Evolutionary conservation across 805 yeast species (phyloP).

Genomic region (Blastobotrys chiropterorum): DNA sequence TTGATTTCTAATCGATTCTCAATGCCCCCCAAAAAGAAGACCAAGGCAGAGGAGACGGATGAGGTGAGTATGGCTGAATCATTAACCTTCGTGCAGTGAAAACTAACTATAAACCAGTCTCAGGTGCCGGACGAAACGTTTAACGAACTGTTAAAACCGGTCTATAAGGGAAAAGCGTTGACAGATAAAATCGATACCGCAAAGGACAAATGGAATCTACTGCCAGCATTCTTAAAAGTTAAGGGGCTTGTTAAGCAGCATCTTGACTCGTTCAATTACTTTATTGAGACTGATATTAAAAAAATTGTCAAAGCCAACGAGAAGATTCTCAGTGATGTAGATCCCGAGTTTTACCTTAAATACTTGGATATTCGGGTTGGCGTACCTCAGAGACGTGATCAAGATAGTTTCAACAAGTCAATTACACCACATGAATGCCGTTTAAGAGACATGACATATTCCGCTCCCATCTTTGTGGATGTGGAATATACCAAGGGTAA

Average conservation of each 20-base stretch:
- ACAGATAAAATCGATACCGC: slow-evolving; percentile 88
- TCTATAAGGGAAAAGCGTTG: slow-evolving; percentile 77
- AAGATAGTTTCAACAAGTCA: slow-evolving; percentile 25
- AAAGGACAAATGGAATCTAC: slow-evolving; percentile 85
- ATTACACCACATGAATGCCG: slow-evolving; percentile 87
- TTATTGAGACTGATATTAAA: slow-evolving; percentile 87
- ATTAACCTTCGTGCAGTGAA: too few species aligned
- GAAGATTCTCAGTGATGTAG: slow-evolving; percentile 84
- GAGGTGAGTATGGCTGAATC: too few species aligned
- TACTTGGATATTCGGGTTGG: slow-evolving; percentile 93
- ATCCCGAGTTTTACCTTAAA: slow-evolving; percentile 91
- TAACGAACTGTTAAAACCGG: slow-evolving; percentile 69
- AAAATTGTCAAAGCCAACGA: slow-evolving; percentile 91
- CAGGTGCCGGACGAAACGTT: slow-evolving; percentile 36
- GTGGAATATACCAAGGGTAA: slow-evolving; percentile 95
- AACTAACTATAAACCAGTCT: too few species aligned
- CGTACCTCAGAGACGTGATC: slow-evolving; percentile 35
- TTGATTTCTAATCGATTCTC: too few species aligned
- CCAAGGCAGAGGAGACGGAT: too few species aligned
- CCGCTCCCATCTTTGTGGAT: slow-evolving; percentile 94
- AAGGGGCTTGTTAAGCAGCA: slow-evolving; percentile 97
- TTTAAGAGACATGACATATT: slow-evolving; percentile 85
- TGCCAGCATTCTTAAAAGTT: slow-evolving; percentile 93
- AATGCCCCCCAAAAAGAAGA: too few species aligned
- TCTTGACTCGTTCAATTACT: slow-evolving; percentile 94